Evolutionary conservation across 2,329 filamentous ascomycete species (phyloP).

Genomic region (Ophiostoma fasciatum): DNA sequence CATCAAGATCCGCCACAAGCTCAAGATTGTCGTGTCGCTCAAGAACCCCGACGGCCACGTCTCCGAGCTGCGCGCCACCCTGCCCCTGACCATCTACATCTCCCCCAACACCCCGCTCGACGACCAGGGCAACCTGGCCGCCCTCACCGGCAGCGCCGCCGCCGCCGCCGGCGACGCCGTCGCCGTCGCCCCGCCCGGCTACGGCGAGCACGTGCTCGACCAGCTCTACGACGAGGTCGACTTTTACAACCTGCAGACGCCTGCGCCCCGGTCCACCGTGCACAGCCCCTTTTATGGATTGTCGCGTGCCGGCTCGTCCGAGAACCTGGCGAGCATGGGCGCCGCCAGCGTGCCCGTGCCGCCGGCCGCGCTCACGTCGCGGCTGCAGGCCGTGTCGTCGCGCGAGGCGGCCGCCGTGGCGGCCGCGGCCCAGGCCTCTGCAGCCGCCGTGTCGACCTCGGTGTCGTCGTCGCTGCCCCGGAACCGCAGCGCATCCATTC

Average conservation of each 20-base stretch:
- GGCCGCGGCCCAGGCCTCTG: too few relatives aligned
- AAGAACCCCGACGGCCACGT: slow-evolving; percentile 91
- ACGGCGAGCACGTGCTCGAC: slow-evolving; percentile 80
- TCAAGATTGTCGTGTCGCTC: slow-evolving; percentile 80
- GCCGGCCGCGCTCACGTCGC: slow-evolving; percentile 45
- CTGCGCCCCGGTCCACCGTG: slow-evolving; percentile 54
- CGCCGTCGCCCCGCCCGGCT: slow-evolving; percentile 73
- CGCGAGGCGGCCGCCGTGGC: too few relatives aligned
- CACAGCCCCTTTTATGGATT: slow-evolving; percentile 65
- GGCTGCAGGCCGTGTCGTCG: slow-evolving; percentile 51
- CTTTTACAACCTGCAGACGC: slow-evolving; percentile 64
- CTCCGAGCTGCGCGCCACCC: slow-evolving; percentile 81
- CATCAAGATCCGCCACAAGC: slow-evolving; percentile 85
- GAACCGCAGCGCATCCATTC: slow-evolving; percentile 25
- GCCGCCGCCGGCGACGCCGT: slow-evolving; percentile 36
- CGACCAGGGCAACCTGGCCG: slow-evolving; percentile 67
- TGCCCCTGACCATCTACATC: slow-evolving; percentile 87
- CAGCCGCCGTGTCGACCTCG: too few relatives aligned
- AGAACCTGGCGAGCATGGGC: slow-evolving; percentile 56
- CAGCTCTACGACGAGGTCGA: slow-evolving; percentile 83
- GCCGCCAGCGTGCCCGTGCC: slow-evolving; percentile 25
- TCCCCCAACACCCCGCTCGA: slow-evolving; percentile 85
- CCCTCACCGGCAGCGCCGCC: slow-evolving; percentile 35
- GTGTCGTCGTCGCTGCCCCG: too few relatives aligned
- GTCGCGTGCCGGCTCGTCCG: slow-evolving; percentile 61